Evolutionary conservation across 148 eudicot species (phyloP), one percentile per base, ranked within the genome.

Genomic region (Vaccinium vitisidaea): DNA sequence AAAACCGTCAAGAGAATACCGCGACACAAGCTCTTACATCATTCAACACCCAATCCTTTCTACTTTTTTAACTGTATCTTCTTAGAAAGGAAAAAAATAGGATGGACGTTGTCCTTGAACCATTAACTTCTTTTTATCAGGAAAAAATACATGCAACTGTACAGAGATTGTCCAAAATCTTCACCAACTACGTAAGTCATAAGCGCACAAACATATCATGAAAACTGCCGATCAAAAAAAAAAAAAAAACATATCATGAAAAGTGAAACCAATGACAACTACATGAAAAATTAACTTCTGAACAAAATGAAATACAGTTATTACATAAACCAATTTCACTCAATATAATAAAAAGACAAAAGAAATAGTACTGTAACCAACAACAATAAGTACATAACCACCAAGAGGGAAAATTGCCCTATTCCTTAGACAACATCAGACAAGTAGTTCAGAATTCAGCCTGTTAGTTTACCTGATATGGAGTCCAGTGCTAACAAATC

Each of bases 391-490:
- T 10, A 65, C 15, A 10, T 23, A 63, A 56, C 23, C 50, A 83
- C 36, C 32, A 43, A 80, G 76, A 80, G 10, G 1, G 80, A 80
- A 70, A 23, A 43, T 48, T 50, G 53, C 32, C 25, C 13, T 15
- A 48, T 25, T 77, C 19, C 74, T 27, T 80, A 80, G 73, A 70
- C 75, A 76, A 70, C 69, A 76, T 74, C 79, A 77, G 58, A 67
- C 39, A 19, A 82, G 25, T 14, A 48, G 54, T 43, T 49, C 25
- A 59, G 71, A 27, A 69, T 49, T 63, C 75, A 79, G 82, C 46
- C 11, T 69, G 32, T 39, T 56, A 52, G n/a, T 4, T 63, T 86
- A 93, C 98, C 98, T 92, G 98, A 95, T 82, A 95, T 87, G 59
- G 65, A 59, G 18, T 59, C 65, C 65, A 59, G 65, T 18, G 65